Conservation (phyloP, 345 rosid species). For the Populus euphratica region DNA sequence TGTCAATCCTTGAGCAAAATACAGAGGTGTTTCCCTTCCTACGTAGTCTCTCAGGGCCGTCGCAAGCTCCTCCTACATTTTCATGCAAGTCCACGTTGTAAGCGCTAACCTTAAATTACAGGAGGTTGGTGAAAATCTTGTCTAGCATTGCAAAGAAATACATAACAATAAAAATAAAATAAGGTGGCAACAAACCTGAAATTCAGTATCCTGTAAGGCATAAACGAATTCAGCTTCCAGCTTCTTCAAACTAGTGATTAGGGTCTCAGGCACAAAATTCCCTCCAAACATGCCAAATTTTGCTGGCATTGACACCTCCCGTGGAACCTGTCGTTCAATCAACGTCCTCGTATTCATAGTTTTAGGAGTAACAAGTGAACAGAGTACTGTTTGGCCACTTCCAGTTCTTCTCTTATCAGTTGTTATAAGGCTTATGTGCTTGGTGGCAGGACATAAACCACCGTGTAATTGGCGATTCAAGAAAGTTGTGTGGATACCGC, state of each 20-base stretch:
- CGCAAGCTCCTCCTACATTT: constrained; percentile 53
- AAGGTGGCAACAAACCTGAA: constrained; percentile 53
- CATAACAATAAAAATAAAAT: neutral
- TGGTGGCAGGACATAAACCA: neutral
- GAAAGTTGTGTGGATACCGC: neutral
- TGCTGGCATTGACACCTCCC: constrained; percentile 15
- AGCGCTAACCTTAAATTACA: too few species aligned
- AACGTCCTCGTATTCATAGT: neutral
- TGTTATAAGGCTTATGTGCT: neutral
- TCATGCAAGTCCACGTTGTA: neutral
- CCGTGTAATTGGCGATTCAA: neutral
- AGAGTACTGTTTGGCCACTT: neutral
- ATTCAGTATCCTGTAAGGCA: constrained; percentile 41
- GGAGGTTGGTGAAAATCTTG: too few species aligned
- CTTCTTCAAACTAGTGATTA: constrained; percentile 41
- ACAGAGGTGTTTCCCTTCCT: constrained; percentile 79
- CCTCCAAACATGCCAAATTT: constrained; percentile 78
- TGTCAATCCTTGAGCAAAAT: constrained; percentile 63
- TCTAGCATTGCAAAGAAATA: neutral
- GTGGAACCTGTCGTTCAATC: neutral
- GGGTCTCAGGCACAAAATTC: constrained; percentile 69
- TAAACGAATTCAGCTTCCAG: constrained; percentile 60
- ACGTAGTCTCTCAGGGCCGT: constrained; percentile 65
- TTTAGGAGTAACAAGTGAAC: neutral
- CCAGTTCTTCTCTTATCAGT: neutral